phyloP scores from a whole-genome alignment of 257 asterid genomes.

The Asclepias syriaca region DNA sequence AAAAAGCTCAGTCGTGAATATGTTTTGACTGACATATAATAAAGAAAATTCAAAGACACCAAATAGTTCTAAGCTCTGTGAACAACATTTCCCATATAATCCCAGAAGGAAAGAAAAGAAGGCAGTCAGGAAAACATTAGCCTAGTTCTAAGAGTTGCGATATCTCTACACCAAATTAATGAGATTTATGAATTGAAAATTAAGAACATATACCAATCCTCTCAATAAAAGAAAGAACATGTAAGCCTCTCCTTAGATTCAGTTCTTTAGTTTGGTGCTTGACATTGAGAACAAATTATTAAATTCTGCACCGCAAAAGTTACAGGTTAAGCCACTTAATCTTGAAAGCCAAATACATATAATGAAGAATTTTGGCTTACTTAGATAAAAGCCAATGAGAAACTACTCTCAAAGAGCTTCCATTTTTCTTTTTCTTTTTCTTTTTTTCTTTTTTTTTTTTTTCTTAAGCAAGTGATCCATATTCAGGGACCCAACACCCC shows the following conservation, averaged over 20 bases:
- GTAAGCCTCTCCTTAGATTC: background rate
- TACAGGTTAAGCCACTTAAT: background rate
- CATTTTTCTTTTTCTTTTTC: background rate
- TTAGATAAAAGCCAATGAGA: background rate
- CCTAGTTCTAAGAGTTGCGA: background rate
- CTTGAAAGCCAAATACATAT: background rate
- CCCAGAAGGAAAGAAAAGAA: background rate
- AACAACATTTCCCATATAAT: background rate
- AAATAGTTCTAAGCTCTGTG: background rate
- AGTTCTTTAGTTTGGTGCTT: background rate
- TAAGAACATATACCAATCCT: background rate
- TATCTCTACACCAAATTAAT: background rate
- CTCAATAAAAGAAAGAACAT: background rate
- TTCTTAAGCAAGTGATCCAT: background rate
- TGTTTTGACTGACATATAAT: background rate
- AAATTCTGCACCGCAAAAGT: background rate
- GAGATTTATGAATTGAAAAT: background rate
- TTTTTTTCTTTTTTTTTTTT: background rate
- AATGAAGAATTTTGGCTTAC: background rate
- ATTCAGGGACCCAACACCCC: background rate
- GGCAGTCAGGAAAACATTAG: background rate
- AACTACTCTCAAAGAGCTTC: background rate
- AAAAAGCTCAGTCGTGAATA: conserved; percentile 12
- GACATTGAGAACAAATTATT: conserved; percentile 6
- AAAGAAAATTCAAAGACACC: background rate